These are phyloP conservation scores for Eryngium alpinum DNA, from an alignment of 140 eudicot genomes.

Conservation along the genomic window DNA sequence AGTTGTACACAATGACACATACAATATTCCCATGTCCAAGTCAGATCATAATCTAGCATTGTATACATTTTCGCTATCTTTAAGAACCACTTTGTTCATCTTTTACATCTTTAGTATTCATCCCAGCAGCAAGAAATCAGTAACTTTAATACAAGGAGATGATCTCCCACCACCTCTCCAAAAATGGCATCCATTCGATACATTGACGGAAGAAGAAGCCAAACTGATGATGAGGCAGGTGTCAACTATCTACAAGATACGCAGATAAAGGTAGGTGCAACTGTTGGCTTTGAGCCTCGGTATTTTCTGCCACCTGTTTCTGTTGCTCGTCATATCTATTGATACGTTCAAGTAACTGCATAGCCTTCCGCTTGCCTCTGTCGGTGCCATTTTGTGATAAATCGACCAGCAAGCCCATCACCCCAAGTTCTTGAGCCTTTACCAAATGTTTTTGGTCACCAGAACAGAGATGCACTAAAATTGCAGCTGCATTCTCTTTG, in stretches of 20 bases:
- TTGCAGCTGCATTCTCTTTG: slow-evolving; percentile 88
- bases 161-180: slow-evolving; percentile 65
- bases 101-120: slow-evolving; percentile 21
- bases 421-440: slow-evolving; percentile 58
- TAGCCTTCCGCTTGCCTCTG: slow-evolving; percentile 82
- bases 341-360: slow-evolving; percentile 39
- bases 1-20: slow-evolving; percentile 21
- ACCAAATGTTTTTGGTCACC: slow-evolving; percentile 55
- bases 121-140: slow-evolving; percentile 21
- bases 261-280: slow-evolving; percentile 15
- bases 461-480: slow-evolving; percentile 63
- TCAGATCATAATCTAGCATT: slow-evolving; percentile 21
- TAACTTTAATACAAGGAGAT: slow-evolving; percentile 29
- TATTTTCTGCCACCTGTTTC: slow-evolving; percentile 29
- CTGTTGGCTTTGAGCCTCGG: slow-evolving; percentile 17
- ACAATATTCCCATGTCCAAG: slow-evolving; percentile 13
- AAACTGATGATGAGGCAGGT: slow-evolving; percentile 5
- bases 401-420: slow-evolving; percentile 42
- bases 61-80: slow-evolving; percentile 13
- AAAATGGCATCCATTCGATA: slow-evolving; percentile 19
- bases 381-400: slow-evolving; percentile 69
- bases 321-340: slow-evolving; percentile 61
- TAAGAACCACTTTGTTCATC: neutral
- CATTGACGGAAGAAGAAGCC: slow-evolving; percentile 15
- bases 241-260: slow-evolving; percentile 23